Base-by-base conservation (phyloP, 2,329 filamentous ascomycete species). In the Thielaviopsis ethacetica region DNA sequence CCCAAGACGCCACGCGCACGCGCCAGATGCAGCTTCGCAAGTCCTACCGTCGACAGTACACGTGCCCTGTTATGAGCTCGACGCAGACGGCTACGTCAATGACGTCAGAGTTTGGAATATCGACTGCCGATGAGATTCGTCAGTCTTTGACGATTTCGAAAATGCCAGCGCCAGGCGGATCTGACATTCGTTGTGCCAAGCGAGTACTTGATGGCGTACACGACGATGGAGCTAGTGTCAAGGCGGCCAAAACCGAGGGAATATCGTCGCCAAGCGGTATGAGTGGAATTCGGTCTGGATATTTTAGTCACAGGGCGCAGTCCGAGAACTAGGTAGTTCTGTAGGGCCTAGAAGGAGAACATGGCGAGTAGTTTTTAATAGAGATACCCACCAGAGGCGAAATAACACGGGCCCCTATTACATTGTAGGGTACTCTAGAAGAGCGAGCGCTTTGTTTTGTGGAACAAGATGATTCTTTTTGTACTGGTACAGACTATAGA, bases 111-210 rank as follows among this genome's bases (percentile, higher is more conserved):
- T 50, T 47, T 34, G 54, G 41, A 49, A 58, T 61, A 22, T 54
- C 55, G 22, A 58, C 55, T n/a, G 52, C 59, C 10, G 59, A 61
- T 30, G 55, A 61, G 30, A 61, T 61, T 13, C 55, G 59, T 9
- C 55, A 58, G 30, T 58, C 34, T 3, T 34, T 61, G n/a, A 58
- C 55, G 5, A 49, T 51, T 30, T 54, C 52, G 13, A 47, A 15
- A 38, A 30, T 9, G 51, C 9, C 1, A 19, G 24, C 22, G 10
- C 27, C 26, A 4, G 26, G 44, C 6, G 27, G 26, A 47, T n/a
- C 41, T 17, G 50, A 53, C 26, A 9, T 19, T 34, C 44, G 34
- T 13, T 17, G 51, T 26, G 21, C 34, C 17, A 58, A 58, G 22
- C 41, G 57, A 22, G 17, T 17, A 12, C 41, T n/a, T 21, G 57